Base-by-base conservation (phyloP, 2,329 filamentous ascomycete species). In the Xylaria sp. region DNA sequence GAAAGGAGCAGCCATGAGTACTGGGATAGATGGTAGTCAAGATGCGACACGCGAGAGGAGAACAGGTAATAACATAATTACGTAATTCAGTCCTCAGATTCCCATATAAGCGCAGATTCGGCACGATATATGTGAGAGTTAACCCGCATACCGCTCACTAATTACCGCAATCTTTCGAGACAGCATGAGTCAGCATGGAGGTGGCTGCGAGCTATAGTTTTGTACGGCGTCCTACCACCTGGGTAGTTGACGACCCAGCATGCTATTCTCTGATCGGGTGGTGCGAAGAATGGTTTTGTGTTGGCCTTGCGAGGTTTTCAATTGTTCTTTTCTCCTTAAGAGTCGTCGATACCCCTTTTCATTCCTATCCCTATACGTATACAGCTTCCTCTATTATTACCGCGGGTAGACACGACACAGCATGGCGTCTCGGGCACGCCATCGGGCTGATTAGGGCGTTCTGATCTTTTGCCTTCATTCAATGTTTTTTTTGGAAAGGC, bases 31-130 rank as follows among this genome's bases (percentile, higher is more conserved):
- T 63, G 79, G 78, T 1, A 81, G 81, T n/a, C 84, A 80, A 67
- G 83, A 86, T 71, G 78, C 82, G 6, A 81, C 84, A 2, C 82
- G 84, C 41, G 85, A 86, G 75, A 82, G 87, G 69, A 88, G 81
- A 73, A 65, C 76, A 31, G 77, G 75, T 15, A 79, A 54, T n/a
- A 78, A 41, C 25, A 44, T 48, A 25, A 28, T 34, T 57, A 23
- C 65, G 28, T 63, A 54, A 68, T 51, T 51, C 20, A 52, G 20
- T 18, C 6, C 18, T 50, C 20, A 3, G 37, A 28, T 48, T 39
- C 20, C 15, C 7, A 20, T 44, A 13, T 15, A 34, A 50, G 23
- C 31, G 15, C 15, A 20, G 6, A 39, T 25, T 44, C 15, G 18
- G 37, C 9, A n/a, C 20, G 44, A 9, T 55, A 55, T 8, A 31